These are phyloP conservation scores for Hanseniaspora nectarophila DNA, from an alignment of 805 yeast species.

Conservation along the genomic window DNA sequence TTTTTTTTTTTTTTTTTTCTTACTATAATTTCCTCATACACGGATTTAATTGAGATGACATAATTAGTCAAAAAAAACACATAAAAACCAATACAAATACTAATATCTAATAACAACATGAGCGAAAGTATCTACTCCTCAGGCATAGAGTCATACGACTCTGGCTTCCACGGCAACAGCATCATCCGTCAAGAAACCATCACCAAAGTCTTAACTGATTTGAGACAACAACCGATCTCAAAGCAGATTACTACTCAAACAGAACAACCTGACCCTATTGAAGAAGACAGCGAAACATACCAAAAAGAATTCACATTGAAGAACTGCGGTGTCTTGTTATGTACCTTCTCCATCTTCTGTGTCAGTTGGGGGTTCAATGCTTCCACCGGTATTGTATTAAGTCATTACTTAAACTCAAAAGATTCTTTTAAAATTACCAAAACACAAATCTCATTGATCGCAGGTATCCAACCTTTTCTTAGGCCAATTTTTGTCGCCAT, in stretches of 20 bases:
- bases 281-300: neutral
- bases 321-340: neutral
- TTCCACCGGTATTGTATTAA: conserved; percentile 52
- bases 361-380: conserved; percentile 64
- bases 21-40: too few species aligned
- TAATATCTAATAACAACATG: neutral
- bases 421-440: conserved; percentile 44
- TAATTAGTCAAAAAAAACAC: too few species aligned
- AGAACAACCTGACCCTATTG: neutral
- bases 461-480: conserved; percentile 47
- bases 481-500: conserved; percentile 52
- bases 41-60: too few species aligned
- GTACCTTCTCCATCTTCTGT: conserved; percentile 35
- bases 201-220: neutral
- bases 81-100: neutral
- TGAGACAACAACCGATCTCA: neutral
- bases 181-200: neutral
- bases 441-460: conserved; percentile 52
- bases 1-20: too few species aligned
- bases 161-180: neutral
- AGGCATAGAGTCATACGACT: neutral
- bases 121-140: neutral
- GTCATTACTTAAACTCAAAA: conserved; percentile 41
- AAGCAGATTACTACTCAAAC: conserved; percentile 6
- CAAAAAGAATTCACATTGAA: conserved; percentile 6